Evolutionary conservation across 83 land plant species (phyloP).

Genomic region (Picea engelmannii): DNA sequence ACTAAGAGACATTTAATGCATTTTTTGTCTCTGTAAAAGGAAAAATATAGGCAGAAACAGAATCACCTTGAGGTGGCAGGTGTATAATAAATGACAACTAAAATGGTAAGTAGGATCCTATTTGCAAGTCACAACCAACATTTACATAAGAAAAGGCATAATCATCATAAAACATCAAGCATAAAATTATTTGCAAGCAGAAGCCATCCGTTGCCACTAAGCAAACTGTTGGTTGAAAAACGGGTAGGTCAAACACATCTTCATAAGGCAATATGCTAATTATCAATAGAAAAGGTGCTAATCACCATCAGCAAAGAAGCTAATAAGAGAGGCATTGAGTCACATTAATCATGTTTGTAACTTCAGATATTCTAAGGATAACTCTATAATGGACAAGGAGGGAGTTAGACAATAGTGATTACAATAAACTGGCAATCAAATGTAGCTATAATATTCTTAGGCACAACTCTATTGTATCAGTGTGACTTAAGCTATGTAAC

Average conservation of each 20-base stretch:
- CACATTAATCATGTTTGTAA: no score
- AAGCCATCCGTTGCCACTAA: neutral
- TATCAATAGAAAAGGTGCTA: neutral
- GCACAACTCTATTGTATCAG: no score
- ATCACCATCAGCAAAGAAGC: neutral
- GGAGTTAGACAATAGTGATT: no score
- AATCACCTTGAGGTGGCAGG: neutral
- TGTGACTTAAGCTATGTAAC: no score
- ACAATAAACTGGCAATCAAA: no score
- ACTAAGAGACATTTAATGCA: neutral
- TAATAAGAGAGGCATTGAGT: neutral
- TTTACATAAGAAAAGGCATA: neutral
- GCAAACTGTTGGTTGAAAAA: neutral
- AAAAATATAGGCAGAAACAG: neutral
- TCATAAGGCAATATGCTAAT: neutral
- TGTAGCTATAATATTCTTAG: no score
- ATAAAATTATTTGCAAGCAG: neutral
- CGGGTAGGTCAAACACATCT: neutral
- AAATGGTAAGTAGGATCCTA: neutral
- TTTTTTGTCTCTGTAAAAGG: neutral
- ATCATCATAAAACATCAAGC: neutral
- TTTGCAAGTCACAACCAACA: neutral
- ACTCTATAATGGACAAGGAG: no score
- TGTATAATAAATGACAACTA: neutral
- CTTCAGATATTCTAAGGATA: no score